Conservation (phyloP, 2,329 filamentous ascomycete genomes). For the Sphaerulina musiva region DNA sequence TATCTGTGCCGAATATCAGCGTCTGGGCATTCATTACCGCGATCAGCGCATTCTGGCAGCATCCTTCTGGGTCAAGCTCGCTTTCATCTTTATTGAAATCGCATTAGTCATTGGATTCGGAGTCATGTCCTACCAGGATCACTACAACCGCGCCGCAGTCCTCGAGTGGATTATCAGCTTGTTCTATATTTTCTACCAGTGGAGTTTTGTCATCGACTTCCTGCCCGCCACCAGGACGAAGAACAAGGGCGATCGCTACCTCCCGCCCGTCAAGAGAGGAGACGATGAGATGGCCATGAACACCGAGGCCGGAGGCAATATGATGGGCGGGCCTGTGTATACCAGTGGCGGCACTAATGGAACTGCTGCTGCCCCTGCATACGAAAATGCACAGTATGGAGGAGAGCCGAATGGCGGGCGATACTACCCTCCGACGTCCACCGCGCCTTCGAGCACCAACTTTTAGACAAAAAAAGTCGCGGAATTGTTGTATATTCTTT, state of each 20-base stretch:
- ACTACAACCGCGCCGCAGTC: slow-evolving; percentile 64
- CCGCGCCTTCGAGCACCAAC: neutral
- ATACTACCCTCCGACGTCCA: slow-evolving; percentile 19
- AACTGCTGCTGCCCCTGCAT: slow-evolving; percentile 2
- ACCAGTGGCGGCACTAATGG: slow-evolving; percentile 20
- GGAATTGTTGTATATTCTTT: neutral
- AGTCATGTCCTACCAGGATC: slow-evolving; percentile 30
- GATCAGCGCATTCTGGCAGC: slow-evolving; percentile 64
- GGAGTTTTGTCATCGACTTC: slow-evolving; percentile 76
- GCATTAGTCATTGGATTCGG: slow-evolving; percentile 67
- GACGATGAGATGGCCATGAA: slow-evolving; percentile 29
- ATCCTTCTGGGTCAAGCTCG: slow-evolving; percentile 83
- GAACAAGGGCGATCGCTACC: slow-evolving; percentile 34
- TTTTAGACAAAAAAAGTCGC: neutral
- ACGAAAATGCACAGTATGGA: slow-evolving; percentile 12
- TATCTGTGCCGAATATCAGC: slow-evolving; percentile 84
- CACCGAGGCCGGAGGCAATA: slow-evolving; percentile 25
- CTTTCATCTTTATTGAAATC: slow-evolving; percentile 76
- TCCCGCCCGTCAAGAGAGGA: slow-evolving; percentile 34
- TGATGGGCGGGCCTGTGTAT: slow-evolving; percentile 32
- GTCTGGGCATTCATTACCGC: slow-evolving; percentile 72
- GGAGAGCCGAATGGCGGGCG: slow-evolving; percentile 3
- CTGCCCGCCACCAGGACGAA: slow-evolving; percentile 66
- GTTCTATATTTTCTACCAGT: slow-evolving; percentile 80
- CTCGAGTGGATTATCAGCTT: slow-evolving; percentile 76